Conservation (phyloP, 176 grass and related monocot genomes). For the Bolboschoenus planiculmis region DNA sequence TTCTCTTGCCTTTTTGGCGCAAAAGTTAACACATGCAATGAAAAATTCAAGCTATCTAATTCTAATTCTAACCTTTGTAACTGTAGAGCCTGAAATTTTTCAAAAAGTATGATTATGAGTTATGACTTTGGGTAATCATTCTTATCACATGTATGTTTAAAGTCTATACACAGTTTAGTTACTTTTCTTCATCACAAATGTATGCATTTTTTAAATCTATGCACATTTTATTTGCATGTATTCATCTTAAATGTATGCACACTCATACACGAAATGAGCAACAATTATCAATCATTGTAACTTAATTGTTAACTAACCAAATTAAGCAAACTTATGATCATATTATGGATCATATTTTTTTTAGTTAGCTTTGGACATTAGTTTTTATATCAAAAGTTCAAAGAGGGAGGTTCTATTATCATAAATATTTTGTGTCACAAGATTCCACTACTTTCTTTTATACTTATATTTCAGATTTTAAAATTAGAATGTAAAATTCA, state of each 20-base stretch:
- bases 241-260: background rate
- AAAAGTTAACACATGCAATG: background rate
- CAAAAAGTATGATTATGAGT: background rate
- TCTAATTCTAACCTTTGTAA: background rate
- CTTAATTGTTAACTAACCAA: background rate
- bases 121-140: background rate
- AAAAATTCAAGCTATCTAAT: too few relatives aligned
- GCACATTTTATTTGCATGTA: background rate
- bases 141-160: background rate
- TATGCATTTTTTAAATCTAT: background rate
- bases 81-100: background rate
- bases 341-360: background rate
- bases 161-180: background rate
- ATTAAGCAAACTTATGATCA: background rate
- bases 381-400: background rate
- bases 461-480: background rate
- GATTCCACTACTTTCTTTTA: background rate
- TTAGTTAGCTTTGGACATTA: background rate
- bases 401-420: background rate
- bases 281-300: background rate
- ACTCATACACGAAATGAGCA: background rate
- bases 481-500: too few relatives aligned
- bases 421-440: background rate
- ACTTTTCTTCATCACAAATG: background rate
- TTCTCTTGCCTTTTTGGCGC: background rate